These are phyloP conservation scores for Trypanosoma lewisi DNA, from an alignment of 208 protist genomes.

Conservation along the genomic window DNA sequence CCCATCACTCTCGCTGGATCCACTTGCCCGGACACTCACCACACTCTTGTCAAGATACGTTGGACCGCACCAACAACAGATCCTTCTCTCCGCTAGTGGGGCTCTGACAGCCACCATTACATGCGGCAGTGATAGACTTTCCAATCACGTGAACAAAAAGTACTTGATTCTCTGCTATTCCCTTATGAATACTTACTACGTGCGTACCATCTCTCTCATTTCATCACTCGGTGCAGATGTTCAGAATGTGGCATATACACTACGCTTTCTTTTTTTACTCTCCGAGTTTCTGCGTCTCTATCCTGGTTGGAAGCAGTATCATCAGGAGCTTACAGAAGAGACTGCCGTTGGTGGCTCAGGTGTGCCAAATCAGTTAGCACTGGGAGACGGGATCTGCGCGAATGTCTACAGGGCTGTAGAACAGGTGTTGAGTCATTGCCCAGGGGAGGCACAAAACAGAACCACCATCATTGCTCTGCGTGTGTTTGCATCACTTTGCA, in stretches of 20 bases:
- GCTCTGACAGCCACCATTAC: constrained; percentile 74
- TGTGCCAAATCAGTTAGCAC: constrained; percentile 49
- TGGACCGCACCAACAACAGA: constrained; percentile 75
- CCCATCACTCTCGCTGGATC: constrained; percentile 60
- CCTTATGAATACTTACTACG: constrained; percentile 88
- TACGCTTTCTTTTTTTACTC: constrained; percentile 87
- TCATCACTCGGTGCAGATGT: constrained; percentile 40
- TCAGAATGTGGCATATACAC: constrained; percentile 63
- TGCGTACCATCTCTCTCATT: constrained; percentile 46
- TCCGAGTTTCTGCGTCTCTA: constrained; percentile 82
- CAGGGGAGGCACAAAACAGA: constrained; percentile 24
- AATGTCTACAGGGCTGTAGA: constrained; percentile 66
- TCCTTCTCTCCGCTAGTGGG: constrained; percentile 67
- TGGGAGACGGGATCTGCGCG: constrained; percentile 57
- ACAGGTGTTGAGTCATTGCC: constrained; percentile 40
- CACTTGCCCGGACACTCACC: constrained; percentile 46
- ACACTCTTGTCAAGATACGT: constrained; percentile 75
- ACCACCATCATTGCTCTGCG: constrained; percentile 65
- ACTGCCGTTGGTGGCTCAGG: constrained; percentile 11
- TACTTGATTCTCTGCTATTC: constrained; percentile 79
- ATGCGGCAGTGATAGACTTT: constrained; percentile 45
- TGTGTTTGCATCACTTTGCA: constrained; percentile 75
- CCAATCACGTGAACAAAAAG: constrained; percentile 43
- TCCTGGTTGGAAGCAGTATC: constrained; percentile 61
- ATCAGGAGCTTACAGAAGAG: constrained; percentile 24